phyloP scores from a whole-genome alignment of 257 asterid genomes.

The Primulina eburnea region DNA sequence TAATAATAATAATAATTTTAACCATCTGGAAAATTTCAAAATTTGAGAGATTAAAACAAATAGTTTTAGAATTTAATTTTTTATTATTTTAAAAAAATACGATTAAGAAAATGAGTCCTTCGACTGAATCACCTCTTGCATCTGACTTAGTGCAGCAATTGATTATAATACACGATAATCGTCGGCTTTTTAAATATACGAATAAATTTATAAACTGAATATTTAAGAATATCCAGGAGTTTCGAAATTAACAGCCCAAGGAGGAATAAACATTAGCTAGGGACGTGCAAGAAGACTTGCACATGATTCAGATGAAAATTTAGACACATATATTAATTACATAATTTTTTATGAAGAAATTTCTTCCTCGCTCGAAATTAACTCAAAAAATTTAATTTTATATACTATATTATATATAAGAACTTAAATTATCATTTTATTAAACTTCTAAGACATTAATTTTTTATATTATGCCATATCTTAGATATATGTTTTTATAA shows the following conservation, averaged over 20 bases:
- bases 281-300: not conserved
- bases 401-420: not conserved
- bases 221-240: not conserved
- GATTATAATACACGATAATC: not conserved
- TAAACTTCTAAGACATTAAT: too few relatives aligned
- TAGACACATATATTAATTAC: not conserved
- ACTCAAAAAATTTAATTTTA: too few relatives aligned
- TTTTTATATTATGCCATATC: too few relatives aligned
- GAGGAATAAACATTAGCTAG: too few relatives aligned
- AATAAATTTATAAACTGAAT: not conserved
- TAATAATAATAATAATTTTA: too few relatives aligned
- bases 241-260: not conserved
- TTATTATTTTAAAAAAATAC: not conserved
- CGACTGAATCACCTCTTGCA: not conserved
- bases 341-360: not conserved
- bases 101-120: not conserved
- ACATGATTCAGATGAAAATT: too few relatives aligned
- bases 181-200: not conserved
- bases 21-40: too few relatives aligned
- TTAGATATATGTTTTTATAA: too few relatives aligned
- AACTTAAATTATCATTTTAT: not conserved
- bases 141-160: not conserved
- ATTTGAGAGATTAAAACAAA: too few relatives aligned
- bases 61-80: too few relatives aligned
- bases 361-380: not conserved